Percentiles rank a stretch among this genome's conserved stretches.
phyloP scores from a whole-genome alignment of 2,329 filamentous ascomycete species.

The Trichoderma sp. region DNA sequence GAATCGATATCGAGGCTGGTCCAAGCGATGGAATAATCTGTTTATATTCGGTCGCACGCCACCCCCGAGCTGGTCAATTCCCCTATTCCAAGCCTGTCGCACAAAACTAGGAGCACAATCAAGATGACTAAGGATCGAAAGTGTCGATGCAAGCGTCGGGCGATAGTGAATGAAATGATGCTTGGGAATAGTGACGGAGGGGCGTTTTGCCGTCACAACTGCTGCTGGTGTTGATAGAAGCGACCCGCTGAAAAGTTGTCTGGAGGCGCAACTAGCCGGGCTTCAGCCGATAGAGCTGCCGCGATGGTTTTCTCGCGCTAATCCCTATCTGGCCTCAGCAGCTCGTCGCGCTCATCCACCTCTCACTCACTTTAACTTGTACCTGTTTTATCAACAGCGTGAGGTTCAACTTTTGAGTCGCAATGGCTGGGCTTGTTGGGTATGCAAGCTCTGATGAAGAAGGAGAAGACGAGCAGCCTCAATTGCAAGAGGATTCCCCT shows the following conservation, averaged over 20 bases:
- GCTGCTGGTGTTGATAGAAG: neutral
- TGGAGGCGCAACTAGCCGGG: neutral
- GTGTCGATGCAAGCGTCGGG: neutral
- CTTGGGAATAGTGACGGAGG: neutral
- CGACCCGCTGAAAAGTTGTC: neutral
- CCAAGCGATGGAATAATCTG: neutral
- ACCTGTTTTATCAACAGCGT: neutral
- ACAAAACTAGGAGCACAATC: neutral
- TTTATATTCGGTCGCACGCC: neutral
- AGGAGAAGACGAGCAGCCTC: slow-evolving; percentile 35
- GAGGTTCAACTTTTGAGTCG: neutral
- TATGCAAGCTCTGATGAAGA: slow-evolving; percentile 57
- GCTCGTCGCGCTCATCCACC: neutral
- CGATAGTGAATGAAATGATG: neutral
- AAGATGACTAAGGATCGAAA: neutral
- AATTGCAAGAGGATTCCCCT: neutral
- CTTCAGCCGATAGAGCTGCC: neutral
- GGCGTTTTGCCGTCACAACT: slow-evolving; percentile 11
- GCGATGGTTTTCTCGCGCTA: neutral
- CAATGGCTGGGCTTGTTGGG: slow-evolving; percentile 49
- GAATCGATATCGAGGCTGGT: slow-evolving; percentile 6
- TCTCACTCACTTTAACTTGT: neutral
- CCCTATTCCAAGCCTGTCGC: neutral
- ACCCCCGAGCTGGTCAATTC: neutral
- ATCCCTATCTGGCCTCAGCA: slow-evolving; percentile 13